Evolutionary conservation across 257 asterid species (phyloP).

Genomic region (Ehretia macrophylla): DNA sequence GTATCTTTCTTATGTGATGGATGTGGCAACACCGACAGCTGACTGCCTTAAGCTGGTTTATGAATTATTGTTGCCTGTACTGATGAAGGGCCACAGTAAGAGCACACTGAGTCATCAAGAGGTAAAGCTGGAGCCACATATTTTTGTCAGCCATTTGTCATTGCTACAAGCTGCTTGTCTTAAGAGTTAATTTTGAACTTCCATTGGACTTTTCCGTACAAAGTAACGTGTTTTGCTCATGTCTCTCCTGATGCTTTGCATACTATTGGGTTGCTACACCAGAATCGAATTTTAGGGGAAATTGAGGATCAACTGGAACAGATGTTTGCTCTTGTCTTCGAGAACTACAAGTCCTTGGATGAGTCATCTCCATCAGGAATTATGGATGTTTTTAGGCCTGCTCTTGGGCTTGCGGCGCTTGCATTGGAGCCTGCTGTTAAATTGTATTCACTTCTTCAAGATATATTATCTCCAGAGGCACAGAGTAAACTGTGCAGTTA

Average conservation of each 20-base stretch:
- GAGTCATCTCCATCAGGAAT: conserved; percentile 44
- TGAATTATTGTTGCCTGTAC: conserved; percentile 38
- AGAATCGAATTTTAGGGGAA: conserved; percentile 52
- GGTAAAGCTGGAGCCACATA: conserved; percentile 18
- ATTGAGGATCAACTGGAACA: conserved; percentile 48
- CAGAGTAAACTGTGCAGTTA: conserved; percentile 39
- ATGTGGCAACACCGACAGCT: conserved; percentile 55
- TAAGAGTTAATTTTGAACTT: not conserved
- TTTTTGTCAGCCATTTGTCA: not conserved
- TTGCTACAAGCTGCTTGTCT: not conserved
- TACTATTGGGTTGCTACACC: conserved; percentile 15
- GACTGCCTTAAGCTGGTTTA: conserved; percentile 39
- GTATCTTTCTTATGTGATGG: conserved; percentile 52
- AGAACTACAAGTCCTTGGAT: conserved; percentile 46
- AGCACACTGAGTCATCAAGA: conserved; percentile 48
- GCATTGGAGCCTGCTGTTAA: conserved; percentile 47
- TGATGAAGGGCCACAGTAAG: conserved; percentile 43
- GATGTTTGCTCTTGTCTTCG: conserved; percentile 42
- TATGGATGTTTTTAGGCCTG: conserved; percentile 40
- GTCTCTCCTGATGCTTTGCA: conserved; percentile 3
- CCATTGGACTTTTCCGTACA: not conserved
- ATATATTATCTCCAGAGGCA: conserved; percentile 47
- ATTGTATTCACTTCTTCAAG: conserved; percentile 39
- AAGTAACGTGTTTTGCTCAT: not conserved
- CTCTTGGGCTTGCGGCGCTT: conserved; percentile 43